Conservation (phyloP, 495 filamentous ascomycete species). For the Talaromyces wortmannii region DNA sequence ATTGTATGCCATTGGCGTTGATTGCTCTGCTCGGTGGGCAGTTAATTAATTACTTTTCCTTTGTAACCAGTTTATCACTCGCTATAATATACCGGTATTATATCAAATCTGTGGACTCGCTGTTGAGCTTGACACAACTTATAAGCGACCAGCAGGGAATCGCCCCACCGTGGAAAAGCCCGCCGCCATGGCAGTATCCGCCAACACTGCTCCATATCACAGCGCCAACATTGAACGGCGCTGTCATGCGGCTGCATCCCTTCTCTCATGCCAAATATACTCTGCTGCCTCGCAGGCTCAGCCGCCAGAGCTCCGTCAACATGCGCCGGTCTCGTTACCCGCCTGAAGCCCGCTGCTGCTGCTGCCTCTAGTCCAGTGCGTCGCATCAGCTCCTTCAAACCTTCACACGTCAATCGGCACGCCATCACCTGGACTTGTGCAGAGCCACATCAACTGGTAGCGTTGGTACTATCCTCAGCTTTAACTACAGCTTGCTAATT, state of each 20-base stretch:
- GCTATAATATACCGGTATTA: too few species aligned
- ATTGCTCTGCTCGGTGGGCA: too few species aligned
- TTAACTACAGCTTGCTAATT: not conserved
- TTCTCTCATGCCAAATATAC: not conserved
- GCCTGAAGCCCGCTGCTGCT: not conserved
- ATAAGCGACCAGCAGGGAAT: too few species aligned
- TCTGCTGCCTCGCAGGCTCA: not conserved
- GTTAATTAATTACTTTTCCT: too few species aligned
- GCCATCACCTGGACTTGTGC: not conserved
- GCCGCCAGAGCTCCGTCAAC: not conserved
- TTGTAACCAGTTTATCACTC: too few species aligned
- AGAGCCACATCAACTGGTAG: not conserved
- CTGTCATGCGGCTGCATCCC: not conserved
- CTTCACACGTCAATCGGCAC: not conserved
- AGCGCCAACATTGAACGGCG: too few species aligned
- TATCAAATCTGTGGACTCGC: too few species aligned
- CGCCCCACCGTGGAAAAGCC: too few species aligned
- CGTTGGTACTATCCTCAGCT: not conserved
- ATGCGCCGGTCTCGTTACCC: not conserved
- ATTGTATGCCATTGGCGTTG: too few species aligned
- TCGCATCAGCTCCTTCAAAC: not conserved
- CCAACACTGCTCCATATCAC: not conserved
- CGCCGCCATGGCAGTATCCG: not conserved
- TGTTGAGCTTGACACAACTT: too few species aligned
- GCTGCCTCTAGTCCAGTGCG: not conserved